Percentiles rank a stretch among this genome's conserved stretches.
Evolutionary conservation across 177 flowering plant species (phyloP).

Genomic region (Vitis hybrid): DNA sequence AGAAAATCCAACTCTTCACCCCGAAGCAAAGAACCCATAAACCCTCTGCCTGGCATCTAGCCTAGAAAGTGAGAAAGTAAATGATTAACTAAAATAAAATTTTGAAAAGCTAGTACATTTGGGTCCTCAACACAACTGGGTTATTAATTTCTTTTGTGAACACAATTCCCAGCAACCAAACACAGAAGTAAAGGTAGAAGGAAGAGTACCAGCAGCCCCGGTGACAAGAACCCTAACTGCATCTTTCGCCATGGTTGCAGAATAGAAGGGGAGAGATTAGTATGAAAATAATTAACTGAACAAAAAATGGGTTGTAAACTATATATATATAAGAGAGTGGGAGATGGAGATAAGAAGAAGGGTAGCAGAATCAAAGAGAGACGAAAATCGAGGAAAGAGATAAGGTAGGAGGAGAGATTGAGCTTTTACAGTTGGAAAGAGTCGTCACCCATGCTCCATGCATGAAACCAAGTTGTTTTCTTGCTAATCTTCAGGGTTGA

Average conservation of each 20-base stretch:
- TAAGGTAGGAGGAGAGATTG: slow-evolving; percentile 4
- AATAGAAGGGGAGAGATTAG: background rate
- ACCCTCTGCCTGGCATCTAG: background rate
- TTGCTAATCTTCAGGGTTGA: too few species aligned
- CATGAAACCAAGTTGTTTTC: too few species aligned
- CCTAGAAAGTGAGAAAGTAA: too few species aligned
- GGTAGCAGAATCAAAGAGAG: background rate
- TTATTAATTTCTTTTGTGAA: background rate
- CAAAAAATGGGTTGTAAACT: background rate
- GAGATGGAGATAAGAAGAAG: slow-evolving; percentile 1
- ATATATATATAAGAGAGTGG: background rate
- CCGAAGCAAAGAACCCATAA: slow-evolving; percentile 31
- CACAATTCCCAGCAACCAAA: background rate
- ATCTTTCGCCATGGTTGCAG: slow-evolving; percentile 26
- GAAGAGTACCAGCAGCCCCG: slow-evolving; percentile 46
- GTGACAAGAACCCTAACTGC: slow-evolving; percentile 40
- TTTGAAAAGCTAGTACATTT: too few species aligned
- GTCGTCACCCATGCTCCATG: too few species aligned
- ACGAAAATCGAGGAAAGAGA: slow-evolving; percentile 14
- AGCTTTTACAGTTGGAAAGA: background rate
- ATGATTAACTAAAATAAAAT: too few species aligned
- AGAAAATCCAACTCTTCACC: slow-evolving; percentile 13
- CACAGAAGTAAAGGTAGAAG: background rate
- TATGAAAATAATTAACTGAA: background rate
- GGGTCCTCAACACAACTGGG: too few species aligned